Conservation (phyloP, 495 filamentous ascomycete genomes). For the Hypoxylon lienhwacheense region DNA sequence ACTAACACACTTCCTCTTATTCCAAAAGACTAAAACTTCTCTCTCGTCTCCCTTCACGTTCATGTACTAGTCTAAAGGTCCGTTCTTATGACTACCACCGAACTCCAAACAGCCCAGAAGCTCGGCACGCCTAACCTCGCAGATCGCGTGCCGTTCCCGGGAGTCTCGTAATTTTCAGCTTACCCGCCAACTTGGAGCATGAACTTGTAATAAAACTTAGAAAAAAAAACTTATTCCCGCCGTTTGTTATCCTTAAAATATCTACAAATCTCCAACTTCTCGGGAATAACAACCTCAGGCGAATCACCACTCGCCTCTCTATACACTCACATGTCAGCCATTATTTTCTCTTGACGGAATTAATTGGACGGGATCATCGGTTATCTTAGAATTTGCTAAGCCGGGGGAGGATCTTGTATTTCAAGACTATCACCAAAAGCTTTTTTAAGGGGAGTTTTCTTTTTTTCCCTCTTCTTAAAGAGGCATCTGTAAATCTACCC, state of each 20-base stretch:
- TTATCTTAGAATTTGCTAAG: constrained; percentile 21
- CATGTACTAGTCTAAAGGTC: constrained; percentile 6
- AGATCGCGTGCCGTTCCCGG: constrained; percentile 15
- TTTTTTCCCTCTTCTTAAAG: no score
- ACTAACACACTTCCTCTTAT: constrained; percentile 4
- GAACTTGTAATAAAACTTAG: constrained; percentile 34
- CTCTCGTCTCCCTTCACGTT: no score
- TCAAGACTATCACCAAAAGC: constrained; percentile 19
- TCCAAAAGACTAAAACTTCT: constrained; percentile 10
- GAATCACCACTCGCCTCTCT: constrained; percentile 11
- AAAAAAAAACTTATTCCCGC: constrained; percentile 13
- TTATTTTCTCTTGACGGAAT: constrained; percentile 24
- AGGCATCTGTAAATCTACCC: constrained; percentile 22
- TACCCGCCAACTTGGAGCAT: constrained; percentile 4
- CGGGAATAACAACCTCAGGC: constrained; percentile 27
- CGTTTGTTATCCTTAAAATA: constrained; percentile 28
- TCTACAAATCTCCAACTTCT: background rate
- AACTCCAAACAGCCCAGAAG: constrained; percentile 26
- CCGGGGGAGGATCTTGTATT: constrained; percentile 28
- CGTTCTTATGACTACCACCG: constrained; percentile 27
- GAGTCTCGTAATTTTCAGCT: constrained; percentile 17
- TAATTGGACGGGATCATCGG: constrained; percentile 26
- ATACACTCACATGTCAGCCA: constrained; percentile 22
- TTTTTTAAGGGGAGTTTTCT: no score
- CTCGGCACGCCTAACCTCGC: constrained; percentile 25